Base-by-base conservation (phyloP, 2,329 filamentous ascomycete species). In the Fusarium citri region DNA sequence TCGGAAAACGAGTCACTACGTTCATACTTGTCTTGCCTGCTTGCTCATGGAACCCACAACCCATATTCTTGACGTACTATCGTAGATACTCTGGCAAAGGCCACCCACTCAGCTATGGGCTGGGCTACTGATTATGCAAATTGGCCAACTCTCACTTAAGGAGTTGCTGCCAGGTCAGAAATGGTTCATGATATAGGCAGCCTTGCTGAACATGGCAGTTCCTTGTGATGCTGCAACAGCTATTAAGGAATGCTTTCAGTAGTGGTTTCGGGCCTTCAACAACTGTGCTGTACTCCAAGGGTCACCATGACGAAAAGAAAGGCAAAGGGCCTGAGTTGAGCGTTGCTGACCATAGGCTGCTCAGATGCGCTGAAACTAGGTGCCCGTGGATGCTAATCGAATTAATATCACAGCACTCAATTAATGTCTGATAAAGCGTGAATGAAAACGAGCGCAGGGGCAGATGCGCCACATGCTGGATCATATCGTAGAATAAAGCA, bases 321-420 rank as follows among this genome's bases (percentile, higher is more conserved):
- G 40, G 53, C n/a, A 16, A 43, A 48, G 40, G 30, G 43, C 22
- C 47, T 28, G 46, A 28, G 30, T 37, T 37, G 41, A 22, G 15
- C 11, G 22, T 25, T 20, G 34, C n/a, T 6, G 20, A 41, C 53
- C 22, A n/a, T 16, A 12, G 7, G n/a, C 30, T 51, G 12, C n/a
- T 37, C 46, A 18, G 22, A 60, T 20, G 59, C 60, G 49, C 59
- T 56, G 55, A 54, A 59, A 34, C 25, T 11, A 7, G 34, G 34
- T n/a, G 18, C 34, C 34, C 34, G 18, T 37, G 18, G 10, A 12
- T 48, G 37, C 41, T 47, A 28, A 60, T 31, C 18, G n/a, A 50
- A 45, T 31, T 48, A 50, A n/a, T n/a, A 30, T 7, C 42, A 63
- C n/a, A 49, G 42, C 46, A 63, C 53, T 34, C 16, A 28, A 41